Conservation (phyloP, 176 grass and related monocot genomes). For the Puccinellia tenuiflora region DNA sequence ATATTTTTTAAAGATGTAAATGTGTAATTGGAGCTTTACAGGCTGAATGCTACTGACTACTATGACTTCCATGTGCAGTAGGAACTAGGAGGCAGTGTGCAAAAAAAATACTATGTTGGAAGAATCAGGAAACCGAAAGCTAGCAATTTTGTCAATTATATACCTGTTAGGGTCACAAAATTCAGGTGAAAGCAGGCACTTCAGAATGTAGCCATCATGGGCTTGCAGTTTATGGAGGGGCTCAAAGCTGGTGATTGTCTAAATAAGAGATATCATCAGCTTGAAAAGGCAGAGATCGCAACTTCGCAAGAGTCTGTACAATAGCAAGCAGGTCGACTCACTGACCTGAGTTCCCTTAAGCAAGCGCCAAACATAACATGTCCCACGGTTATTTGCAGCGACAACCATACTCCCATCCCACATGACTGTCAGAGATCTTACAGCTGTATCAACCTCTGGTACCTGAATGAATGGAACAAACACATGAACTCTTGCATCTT, state of each 20-base stretch:
- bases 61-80: no score
- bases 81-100: neutral
- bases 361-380: conserved; percentile 91
- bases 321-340: neutral
- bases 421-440: conserved; percentile 84
- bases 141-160: neutral
- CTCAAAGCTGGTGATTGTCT: conserved; percentile 75
- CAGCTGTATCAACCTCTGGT: conserved; percentile 92
- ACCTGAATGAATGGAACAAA: conserved; percentile 42
- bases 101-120: neutral
- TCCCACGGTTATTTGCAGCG: conserved; percentile 89
- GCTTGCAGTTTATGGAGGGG: conserved; percentile 89
- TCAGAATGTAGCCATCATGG: conserved; percentile 81
- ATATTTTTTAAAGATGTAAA: no score
- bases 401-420: conserved; percentile 99
- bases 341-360: conserved; percentile 65
- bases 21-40: no score
- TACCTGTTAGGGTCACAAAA: conserved; percentile 88
- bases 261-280: conserved; percentile 5
- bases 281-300: conserved; percentile 1
- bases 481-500: neutral
- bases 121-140: neutral
- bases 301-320: neutral
- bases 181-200: conserved; percentile 90
- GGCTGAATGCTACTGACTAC: no score